Evolutionary conservation across 768 basidiomycete genomes (phyloP), one percentile per base, ranked within the genome.

Genomic region (Mycena leptocephala): DNA sequence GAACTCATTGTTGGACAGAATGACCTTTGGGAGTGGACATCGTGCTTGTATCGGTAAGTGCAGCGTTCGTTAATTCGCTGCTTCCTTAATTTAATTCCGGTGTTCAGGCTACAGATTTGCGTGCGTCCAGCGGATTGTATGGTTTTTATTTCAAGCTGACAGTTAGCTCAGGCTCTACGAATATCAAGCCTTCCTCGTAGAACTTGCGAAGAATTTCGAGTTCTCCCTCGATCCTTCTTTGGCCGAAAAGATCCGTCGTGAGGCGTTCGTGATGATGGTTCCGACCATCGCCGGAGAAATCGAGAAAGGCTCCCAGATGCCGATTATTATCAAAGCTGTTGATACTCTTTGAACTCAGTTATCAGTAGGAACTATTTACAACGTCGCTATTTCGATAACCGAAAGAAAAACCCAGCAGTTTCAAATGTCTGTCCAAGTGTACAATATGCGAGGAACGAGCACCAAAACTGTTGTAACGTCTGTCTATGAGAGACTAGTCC

Each of bases 151-250:
- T 66, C 5, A 22, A 26, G 14, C 26, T 43, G 20, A 37, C 14
- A 26, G n/a, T 32, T 11, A 8, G 9, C 16, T 14, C 62, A 78
- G 77, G 7, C 72, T 93, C 0, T 87, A 88, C 69, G 93, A 94
- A 80, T 83, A 93, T 32, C 90, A 92, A 76, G 82, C 89, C 1
- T 88, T 94, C 75, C 86, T 93, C 3, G 87, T 91, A 8, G 92
- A 93, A 79, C 87, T 92, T 41, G 82, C 93, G 74, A 87, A 88
- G 61, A 90, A n/a, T n/a, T n/a, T n/a, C n/a, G n/a, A n/a, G n/a
- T n/a, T n/a, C n/a, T n/a, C n/a, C n/a, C n/a, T n/a, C 8, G 88
- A 88, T 1, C 85, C 86, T 22, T 86, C 89, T 26, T 80, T 88
- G 26, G 80, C 83, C 9, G 80, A 84, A 18, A 61, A 64, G 26